Percentiles rank a stretch among this genome's conserved stretches.
phyloP scores from a whole-genome alignment of 2,329 filamentous ascomycete genomes.

The Colletotrichum chrysophilum region DNA sequence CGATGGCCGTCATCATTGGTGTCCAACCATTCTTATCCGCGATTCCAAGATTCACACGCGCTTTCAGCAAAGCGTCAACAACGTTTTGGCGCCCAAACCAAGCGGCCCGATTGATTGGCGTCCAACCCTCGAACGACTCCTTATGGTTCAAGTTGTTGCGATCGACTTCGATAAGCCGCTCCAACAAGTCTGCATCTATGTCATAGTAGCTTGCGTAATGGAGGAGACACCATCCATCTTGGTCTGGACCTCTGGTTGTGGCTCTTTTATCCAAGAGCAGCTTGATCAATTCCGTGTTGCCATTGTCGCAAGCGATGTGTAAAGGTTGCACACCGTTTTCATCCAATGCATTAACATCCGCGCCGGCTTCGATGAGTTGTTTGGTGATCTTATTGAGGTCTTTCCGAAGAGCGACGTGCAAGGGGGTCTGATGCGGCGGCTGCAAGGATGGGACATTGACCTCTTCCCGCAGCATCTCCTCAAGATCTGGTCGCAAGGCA shows the following conservation, averaged over 20 bases:
- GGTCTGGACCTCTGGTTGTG: neutral
- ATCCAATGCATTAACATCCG: neutral
- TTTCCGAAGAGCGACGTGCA: accelerated
- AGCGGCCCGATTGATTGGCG: neutral
- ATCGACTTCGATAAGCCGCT: neutral
- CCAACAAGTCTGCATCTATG: neutral
- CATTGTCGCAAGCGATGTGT: neutral
- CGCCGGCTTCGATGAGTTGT: neutral
- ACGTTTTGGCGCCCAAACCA: neutral
- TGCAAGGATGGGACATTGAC: no score
- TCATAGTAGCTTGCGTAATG: neutral
- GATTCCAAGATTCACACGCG: neutral
- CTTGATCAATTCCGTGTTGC: neutral
- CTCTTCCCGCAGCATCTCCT: no score
- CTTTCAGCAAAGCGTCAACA: neutral
- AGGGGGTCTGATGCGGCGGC: no score
- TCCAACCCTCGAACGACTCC: neutral
- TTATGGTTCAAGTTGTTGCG: neutral
- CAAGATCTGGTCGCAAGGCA: accelerated
- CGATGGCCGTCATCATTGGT: neutral
- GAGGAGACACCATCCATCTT: neutral
- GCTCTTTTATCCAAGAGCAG: neutral
- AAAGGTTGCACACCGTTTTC: neutral
- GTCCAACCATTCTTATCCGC: neutral
- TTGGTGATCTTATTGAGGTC: accelerated